Evolutionary conservation across 371 early-diverging fungal species (phyloP).

Genomic region (Rhizopus delemar): DNA sequence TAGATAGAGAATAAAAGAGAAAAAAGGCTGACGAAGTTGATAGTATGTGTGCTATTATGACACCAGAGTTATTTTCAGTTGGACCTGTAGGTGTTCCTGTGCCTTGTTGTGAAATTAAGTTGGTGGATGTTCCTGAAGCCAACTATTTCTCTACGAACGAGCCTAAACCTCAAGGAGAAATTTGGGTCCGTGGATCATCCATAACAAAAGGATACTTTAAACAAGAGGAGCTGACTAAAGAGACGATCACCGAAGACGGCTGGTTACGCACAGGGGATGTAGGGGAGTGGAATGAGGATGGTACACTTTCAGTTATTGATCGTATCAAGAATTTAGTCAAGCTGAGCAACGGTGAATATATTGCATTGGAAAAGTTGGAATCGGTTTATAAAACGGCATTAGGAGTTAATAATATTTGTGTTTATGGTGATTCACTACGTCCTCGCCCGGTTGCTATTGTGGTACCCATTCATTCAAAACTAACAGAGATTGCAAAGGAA

Average conservation of each 20-base stretch:
- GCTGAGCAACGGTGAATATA: conserved; percentile 84
- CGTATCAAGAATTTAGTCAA: conserved; percentile 87
- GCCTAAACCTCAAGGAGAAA: conserved; percentile 79
- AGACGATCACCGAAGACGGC: conserved; percentile 74
- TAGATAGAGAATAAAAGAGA: neutral
- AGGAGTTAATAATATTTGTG: conserved; percentile 81
- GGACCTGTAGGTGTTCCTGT: conserved; percentile 83
- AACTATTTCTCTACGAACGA: conserved; percentile 70
- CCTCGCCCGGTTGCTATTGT: conserved; percentile 73
- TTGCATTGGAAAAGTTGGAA: conserved; percentile 97
- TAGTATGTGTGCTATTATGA: conserved; percentile 64
- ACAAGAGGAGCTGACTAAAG: conserved; percentile 69
- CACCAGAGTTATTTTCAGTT: conserved; percentile 61
- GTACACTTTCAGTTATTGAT: conserved; percentile 74
- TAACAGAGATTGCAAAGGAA: conserved; percentile 17
- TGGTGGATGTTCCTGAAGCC: conserved; percentile 85
- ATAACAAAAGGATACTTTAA: conserved; percentile 71
- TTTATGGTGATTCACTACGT: conserved; percentile 78
- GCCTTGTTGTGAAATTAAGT: conserved; percentile 83
- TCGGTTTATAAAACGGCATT: conserved; percentile 80
- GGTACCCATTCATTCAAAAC: conserved; percentile 56
- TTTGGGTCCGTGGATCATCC: conserved; percentile 81
- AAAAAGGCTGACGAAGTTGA: conserved; percentile 13
- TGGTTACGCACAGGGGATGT: conserved; percentile 95
- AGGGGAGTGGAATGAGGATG: conserved; percentile 72